phyloP scores from a whole-genome alignment of 495 filamentous ascomycete genomes.

The Parathielavia appendiculata region DNA sequence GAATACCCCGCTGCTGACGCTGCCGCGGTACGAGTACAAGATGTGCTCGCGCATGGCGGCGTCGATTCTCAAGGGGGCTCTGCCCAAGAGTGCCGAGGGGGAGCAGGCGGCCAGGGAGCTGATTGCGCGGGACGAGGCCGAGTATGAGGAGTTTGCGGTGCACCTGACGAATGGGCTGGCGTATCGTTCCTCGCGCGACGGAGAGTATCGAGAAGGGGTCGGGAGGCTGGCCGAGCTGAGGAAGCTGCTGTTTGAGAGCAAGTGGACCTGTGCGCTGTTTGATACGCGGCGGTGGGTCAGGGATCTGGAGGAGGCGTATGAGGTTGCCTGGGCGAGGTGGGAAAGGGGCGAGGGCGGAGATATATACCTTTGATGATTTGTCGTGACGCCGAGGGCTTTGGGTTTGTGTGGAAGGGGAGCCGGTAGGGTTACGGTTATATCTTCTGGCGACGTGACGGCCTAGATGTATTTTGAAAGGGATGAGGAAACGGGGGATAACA shows the following conservation, averaged over 20 bases:
- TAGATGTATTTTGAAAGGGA: neutral
- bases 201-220: constrained; percentile 47
- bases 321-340: constrained; percentile 83
- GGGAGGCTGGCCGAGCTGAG: constrained; percentile 72
- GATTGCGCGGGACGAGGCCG: constrained; percentile 68
- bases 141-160: constrained; percentile 78
- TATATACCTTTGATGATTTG: constrained; percentile 56
- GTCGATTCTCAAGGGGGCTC: constrained; percentile 82
- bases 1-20: constrained; percentile 85
- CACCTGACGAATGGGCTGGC: constrained; percentile 61
- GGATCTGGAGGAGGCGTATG: constrained; percentile 86
- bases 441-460: too few species aligned
- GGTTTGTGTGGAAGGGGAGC: neutral
- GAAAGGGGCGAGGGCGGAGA: constrained; percentile 83
- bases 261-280: constrained; percentile 81
- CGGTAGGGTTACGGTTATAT: neutral
- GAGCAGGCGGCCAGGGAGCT: constrained; percentile 65
- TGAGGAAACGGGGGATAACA: neutral
- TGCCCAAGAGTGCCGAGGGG: constrained; percentile 66
- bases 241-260: constrained; percentile 70
- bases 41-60: constrained; percentile 99
- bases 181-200: constrained; percentile 42
- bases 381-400: neutral
- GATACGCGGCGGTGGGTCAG: constrained; percentile 89
- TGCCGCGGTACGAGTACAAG: constrained; percentile 94